Percentiles rank a stretch among this genome's conserved stretches.
phyloP scores from a whole-genome alignment of 164 flowering plant genomes.

The Piper betle region DNA sequence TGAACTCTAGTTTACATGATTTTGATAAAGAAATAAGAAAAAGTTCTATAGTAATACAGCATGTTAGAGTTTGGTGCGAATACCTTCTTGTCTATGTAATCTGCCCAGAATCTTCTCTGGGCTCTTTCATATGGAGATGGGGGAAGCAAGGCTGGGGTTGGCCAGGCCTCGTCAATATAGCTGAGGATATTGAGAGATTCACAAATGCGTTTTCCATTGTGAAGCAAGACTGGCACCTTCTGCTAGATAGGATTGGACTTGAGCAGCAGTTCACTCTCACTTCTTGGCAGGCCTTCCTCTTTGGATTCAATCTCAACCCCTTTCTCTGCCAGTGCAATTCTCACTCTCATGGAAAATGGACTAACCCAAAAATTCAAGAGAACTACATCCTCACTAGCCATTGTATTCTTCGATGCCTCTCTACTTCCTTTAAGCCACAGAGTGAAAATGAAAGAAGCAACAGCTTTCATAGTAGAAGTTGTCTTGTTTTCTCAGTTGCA shows the following conservation, averaged over 20 bases:
- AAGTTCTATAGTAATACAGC: background rate
- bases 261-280: constrained; percentile 37
- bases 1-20: too few relatives aligned
- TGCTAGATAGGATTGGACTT: constrained; percentile 34
- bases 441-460: background rate
- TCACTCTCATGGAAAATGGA: constrained; percentile 35
- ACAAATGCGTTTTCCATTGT: constrained; percentile 28
- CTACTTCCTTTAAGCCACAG: background rate
- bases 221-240: constrained; percentile 42
- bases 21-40: background rate
- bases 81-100: constrained; percentile 30
- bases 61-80: background rate
- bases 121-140: constrained; percentile 23
- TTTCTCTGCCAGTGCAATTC: constrained; percentile 36
- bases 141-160: constrained; percentile 38
- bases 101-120: constrained; percentile 43
- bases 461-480: background rate
- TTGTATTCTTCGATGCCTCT: background rate
- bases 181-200: constrained; percentile 31
- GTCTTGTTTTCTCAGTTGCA: background rate
- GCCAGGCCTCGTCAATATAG: constrained; percentile 46
- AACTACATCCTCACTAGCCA: constrained; percentile 12
- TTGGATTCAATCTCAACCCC: constrained; percentile 24
- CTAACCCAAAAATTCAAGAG: constrained; percentile 34
- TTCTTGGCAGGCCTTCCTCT: constrained; percentile 3